A percentile compares a stretch with the other conserved stretches of the same genome.
These are phyloP conservation scores for Sporobolomyces phaffii DNA, from an alignment of 768 basidiomycete genomes.

Conservation along the genomic window DNA sequence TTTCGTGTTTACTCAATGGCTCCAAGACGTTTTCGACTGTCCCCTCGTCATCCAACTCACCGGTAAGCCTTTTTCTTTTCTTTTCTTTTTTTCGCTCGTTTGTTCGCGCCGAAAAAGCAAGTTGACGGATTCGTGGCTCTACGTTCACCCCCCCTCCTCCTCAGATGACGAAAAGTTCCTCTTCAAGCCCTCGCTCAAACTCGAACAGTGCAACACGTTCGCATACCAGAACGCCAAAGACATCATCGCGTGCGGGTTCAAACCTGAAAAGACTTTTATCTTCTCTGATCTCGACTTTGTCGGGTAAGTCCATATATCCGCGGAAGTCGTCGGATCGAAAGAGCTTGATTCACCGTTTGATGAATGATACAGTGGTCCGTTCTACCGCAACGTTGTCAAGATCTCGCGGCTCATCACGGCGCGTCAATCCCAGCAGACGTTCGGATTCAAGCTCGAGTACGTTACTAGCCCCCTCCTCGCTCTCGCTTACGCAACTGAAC, in stretches of 20 bases:
- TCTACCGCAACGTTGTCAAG: constrained; percentile 89
- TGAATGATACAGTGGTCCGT: constrained; percentile 58
- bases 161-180: constrained; percentile 99
- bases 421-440: constrained; percentile 88
- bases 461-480: constrained; percentile 44
- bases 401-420: constrained; percentile 88
- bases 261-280: constrained; percentile 88
- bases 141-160: background rate
- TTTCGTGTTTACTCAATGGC: constrained; percentile 97
- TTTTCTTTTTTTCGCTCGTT: too few relatives aligned
- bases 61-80: constrained; percentile 51
- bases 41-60: constrained; percentile 94
- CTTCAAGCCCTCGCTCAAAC: constrained; percentile 88
- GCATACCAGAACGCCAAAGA: constrained; percentile 82
- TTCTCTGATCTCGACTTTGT: constrained; percentile 87
- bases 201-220: constrained; percentile 78
- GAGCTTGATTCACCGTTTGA: too few relatives aligned
- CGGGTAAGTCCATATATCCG: constrained; percentile 48
- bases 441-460: constrained; percentile 93
- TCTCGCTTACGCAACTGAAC: background rate
- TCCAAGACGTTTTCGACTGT: constrained; percentile 91
- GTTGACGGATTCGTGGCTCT: too few relatives aligned
- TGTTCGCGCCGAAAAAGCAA: too few relatives aligned
- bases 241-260: constrained; percentile 93
- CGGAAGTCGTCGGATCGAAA: background rate